These are phyloP conservation scores for Pichia kudriavzevii DNA, from an alignment of 1,139 yeast species.

Conservation along the genomic window DNA sequence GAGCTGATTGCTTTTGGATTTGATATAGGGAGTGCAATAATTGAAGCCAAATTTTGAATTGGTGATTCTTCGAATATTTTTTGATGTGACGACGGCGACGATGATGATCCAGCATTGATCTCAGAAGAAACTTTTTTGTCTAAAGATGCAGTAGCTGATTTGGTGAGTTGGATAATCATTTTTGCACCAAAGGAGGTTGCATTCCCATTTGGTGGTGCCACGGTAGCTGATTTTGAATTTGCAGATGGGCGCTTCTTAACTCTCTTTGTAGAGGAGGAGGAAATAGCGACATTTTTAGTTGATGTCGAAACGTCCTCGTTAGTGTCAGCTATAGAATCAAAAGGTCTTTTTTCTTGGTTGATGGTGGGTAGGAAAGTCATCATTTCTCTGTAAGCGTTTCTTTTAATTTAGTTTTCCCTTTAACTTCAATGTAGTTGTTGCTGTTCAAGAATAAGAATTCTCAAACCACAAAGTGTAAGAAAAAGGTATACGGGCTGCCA, in stretches of 20 bases:
- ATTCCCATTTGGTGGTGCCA: too few species aligned
- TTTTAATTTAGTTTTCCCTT: not conserved
- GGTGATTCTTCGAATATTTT: constrained; percentile 31
- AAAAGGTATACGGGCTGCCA: too few species aligned
- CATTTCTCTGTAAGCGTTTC: constrained; percentile 2
- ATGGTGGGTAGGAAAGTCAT: constrained; percentile 10
- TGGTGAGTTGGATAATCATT: constrained; percentile 33
- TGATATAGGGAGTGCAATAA: constrained; percentile 33
- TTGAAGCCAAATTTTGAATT: constrained; percentile 38
- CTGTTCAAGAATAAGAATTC: too few species aligned
- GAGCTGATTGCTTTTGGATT: constrained; percentile 36
- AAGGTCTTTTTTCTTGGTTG: constrained; percentile 7
- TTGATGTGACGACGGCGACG: too few species aligned
- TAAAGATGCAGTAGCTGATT: constrained; percentile 62
- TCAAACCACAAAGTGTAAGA: too few species aligned
- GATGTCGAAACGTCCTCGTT: not conserved
- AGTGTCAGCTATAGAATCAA: constrained; percentile 25
- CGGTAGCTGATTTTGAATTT: not conserved
- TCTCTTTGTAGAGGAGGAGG: too few species aligned
- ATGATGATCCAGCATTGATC: too few species aligned
- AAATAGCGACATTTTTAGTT: not conserved
- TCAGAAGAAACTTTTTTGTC: constrained; percentile 37
- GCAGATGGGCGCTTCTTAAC: too few species aligned
- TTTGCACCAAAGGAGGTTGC: constrained; percentile 8
- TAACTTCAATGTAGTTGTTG: not conserved